Base-by-base conservation (phyloP, 352 stramenopile genomes). In the Phytophthora citricola region DNA sequence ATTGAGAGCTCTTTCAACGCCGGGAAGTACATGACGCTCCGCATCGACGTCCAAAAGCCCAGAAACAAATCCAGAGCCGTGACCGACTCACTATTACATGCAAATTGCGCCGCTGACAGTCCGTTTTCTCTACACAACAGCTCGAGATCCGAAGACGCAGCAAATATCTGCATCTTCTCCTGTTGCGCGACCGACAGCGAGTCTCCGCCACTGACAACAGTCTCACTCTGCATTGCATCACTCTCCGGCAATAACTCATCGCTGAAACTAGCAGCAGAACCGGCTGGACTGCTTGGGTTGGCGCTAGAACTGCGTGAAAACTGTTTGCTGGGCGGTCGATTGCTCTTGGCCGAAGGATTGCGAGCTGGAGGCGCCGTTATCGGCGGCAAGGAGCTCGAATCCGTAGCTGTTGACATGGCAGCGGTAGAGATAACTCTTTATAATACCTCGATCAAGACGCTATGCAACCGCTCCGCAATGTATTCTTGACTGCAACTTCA, bases 41-140 rank as follows among this genome's bases (percentile, higher is more conserved):
- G 72, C 85, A 95, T 93, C 14, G 70, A 88, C 22, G 58, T 36
- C 84, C 86, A 94, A 43, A 92, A 93, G 14, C 86, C 86, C 5
- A 94, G 66, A 71, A 94, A 94, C 79, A 90, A 83, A 38, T 93
- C 84, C 22, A 93, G 54, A 27, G 66, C 46, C 11, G 66, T 72
- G 29, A 94, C 71, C 0, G 32, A 48, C 6, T 77, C 65, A 20
- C 61, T 71, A 31, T 69, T 77, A 14, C 76, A 73, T 15, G 73
- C 81, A 49, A 94, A 94, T 41, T 91, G 83, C 17, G 64, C 70
- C 2, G 55, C 61, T 1, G 75, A 74, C 6, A 94, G 57, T 6
- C 86, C 86, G 22, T 94, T 93, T 41, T 87, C 83, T 15, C 64
- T 70, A 53, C 86, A 94, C 10, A 92, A 58, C 2, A 85, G 71